phyloP scores from a whole-genome alignment of 1,139 yeast species.

The Suhomyces chickasaworum region DNA sequence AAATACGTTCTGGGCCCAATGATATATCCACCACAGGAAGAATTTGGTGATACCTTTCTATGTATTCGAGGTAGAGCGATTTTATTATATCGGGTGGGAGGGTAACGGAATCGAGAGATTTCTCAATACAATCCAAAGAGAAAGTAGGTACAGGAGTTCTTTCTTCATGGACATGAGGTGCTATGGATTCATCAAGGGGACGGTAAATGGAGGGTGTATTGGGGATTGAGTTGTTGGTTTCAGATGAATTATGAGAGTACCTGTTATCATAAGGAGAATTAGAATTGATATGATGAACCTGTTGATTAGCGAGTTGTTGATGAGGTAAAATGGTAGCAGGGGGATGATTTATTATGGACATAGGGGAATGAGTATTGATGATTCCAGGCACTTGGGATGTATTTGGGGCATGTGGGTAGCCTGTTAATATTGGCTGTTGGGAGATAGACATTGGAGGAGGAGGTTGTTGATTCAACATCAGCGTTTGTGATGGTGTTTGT shows the following conservation, averaged over 20 bases:
- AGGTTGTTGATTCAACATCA: neutral
- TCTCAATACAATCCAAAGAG: constrained; percentile 57
- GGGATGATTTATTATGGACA: constrained; percentile 1
- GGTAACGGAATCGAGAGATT: constrained; percentile 66
- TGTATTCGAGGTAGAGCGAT: constrained; percentile 70
- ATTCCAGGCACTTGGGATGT: neutral
- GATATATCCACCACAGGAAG: constrained; percentile 83
- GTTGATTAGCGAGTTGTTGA: constrained; percentile 1
- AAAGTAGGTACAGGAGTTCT: constrained; percentile 36
- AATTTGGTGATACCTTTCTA: constrained; percentile 74
- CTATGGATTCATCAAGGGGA: constrained; percentile 15
- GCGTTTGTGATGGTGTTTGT: neutral
- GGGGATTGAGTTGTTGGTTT: constrained; percentile 30
- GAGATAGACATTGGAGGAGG: neutral
- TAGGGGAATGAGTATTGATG: neutral
- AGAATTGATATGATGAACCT: constrained; percentile 4
- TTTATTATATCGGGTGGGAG: constrained; percentile 62
- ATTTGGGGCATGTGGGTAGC: neutral
- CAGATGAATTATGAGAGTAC: constrained; percentile 22
- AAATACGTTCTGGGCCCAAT: constrained; percentile 80
- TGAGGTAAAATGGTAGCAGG: neutral
- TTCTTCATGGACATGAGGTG: neutral
- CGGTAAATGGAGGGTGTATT: constrained; percentile 36
- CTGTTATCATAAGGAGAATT: constrained; percentile 12
- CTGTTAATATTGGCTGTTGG: neutral